Evolutionary conservation across 2,329 filamentous ascomycete genomes (phyloP).

Genomic region (Exophiala calicioides): DNA sequence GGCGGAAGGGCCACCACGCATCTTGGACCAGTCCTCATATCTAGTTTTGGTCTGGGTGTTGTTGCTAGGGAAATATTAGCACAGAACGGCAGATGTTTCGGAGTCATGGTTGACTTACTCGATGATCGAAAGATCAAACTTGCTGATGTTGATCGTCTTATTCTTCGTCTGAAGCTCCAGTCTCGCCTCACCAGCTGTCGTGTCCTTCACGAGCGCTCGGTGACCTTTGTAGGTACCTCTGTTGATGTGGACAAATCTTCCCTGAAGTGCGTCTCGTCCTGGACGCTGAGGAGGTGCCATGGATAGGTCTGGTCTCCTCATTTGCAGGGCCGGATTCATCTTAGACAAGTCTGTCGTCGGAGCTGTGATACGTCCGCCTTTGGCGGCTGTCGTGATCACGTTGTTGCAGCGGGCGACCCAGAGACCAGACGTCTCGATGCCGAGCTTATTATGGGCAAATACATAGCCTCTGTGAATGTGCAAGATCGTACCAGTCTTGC

Average conservation of each 20-base stretch:
- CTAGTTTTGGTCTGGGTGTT: constrained; percentile 28
- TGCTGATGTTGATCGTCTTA: constrained; percentile 83
- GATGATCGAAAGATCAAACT: constrained; percentile 79
- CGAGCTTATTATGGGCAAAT: constrained; percentile 77
- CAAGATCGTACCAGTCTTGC: constrained; percentile 82
- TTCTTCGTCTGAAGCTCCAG: constrained; percentile 93
- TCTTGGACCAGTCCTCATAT: constrained; percentile 28
- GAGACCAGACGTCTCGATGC: constrained; percentile 83
- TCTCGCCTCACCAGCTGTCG: constrained; percentile 79
- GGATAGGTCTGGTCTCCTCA: constrained; percentile 44
- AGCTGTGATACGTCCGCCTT: constrained; percentile 73
- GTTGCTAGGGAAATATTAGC: constrained; percentile 28
- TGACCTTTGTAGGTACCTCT: constrained; percentile 90
- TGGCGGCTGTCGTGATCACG: constrained; percentile 88
- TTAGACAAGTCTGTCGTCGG: constrained; percentile 76
- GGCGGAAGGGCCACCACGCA: constrained; percentile 25
- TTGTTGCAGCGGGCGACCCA: constrained; percentile 85
- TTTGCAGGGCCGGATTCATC: constrained; percentile 81
- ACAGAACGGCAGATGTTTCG: constrained; percentile 11
- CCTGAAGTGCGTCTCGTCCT: constrained; percentile 79
- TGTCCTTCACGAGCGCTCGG: constrained; percentile 92
- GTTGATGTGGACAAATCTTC: constrained; percentile 86
- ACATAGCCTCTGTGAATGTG: constrained; percentile 93
- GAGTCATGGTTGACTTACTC: constrained; percentile 59
- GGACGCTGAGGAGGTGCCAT: constrained; percentile 71